phyloP scores from a whole-genome alignment of 2,329 filamentous ascomycete genomes.

The Claviceps spartinae region DNA sequence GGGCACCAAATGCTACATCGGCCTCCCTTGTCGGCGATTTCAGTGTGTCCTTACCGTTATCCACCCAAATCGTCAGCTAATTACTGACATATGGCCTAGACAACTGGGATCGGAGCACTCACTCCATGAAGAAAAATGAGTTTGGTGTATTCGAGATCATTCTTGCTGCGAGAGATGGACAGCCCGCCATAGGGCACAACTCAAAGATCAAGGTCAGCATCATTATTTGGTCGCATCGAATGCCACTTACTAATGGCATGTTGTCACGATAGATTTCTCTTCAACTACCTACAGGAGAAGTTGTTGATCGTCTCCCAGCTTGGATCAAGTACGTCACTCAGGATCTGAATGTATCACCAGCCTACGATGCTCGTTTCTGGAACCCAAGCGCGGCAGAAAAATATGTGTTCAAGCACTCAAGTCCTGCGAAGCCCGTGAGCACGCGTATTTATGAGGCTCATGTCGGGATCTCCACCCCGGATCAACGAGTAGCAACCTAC shows the following conservation, averaged over 20 bases:
- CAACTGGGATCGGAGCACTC: conserved; percentile 70
- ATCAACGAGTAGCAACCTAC: conserved; percentile 80
- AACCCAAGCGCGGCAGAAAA: conserved; percentile 66
- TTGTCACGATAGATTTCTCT: conserved; percentile 55
- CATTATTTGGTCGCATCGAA: background rate
- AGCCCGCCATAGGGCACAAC: conserved; percentile 75
- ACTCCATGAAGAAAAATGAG: conserved; percentile 73
- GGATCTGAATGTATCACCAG: conserved; percentile 75
- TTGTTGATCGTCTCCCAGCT: conserved; percentile 76
- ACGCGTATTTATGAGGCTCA: conserved; percentile 97
- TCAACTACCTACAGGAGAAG: conserved; percentile 62
- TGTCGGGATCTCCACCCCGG: conserved; percentile 89
- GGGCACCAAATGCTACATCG: conserved; percentile 79
- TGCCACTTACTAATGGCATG: background rate
- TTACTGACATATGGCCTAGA: conserved; percentile 37
- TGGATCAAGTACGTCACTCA: conserved; percentile 98
- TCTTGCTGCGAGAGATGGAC: conserved; percentile 58
- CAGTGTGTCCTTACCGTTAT: conserved; percentile 46
- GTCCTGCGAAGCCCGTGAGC: conserved; percentile 72
- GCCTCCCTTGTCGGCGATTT: conserved; percentile 90
- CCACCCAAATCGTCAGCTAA: conserved; percentile 2
- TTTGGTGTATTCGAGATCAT: conserved; percentile 81
- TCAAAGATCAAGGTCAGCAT: conserved; percentile 79
- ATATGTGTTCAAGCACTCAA: conserved; percentile 73
- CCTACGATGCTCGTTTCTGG: conserved; percentile 95